Evolutionary conservation across 768 basidiomycete genomes (phyloP).

Genomic region (Boletales sp.): DNA sequence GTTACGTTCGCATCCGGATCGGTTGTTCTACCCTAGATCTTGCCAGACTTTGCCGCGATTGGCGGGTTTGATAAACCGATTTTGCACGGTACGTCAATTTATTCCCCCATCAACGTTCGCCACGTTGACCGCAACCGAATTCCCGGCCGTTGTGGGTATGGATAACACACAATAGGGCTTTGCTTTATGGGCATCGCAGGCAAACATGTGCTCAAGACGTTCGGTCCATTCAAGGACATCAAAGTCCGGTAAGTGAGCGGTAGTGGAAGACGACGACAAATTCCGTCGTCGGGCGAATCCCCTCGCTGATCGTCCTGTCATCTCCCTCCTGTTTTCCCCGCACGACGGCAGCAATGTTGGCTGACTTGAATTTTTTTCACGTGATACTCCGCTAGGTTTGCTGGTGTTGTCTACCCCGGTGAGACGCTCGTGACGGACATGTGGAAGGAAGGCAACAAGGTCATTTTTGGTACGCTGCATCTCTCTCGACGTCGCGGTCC

Average conservation of each 20-base stretch:
- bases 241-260: slow-evolving; percentile 83
- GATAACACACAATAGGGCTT: slow-evolving; percentile 44
- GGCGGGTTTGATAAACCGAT: slow-evolving; percentile 95
- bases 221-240: slow-evolving; percentile 85
- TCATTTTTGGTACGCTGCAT: slow-evolving; percentile 80
- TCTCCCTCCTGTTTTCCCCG: not conserved
- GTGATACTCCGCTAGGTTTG: slow-evolving; percentile 50
- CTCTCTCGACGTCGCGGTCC: not conserved
- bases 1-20: not conserved
- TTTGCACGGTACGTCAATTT: slow-evolving; percentile 49
- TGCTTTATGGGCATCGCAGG: slow-evolving; percentile 92
- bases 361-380: not conserved
- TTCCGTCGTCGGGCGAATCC: too few species aligned
- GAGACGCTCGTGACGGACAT: slow-evolving; percentile 95
- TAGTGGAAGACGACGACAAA: too few species aligned
- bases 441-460: slow-evolving; percentile 94
- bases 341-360: not conserved
- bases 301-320: not conserved
- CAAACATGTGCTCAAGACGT: slow-evolving; percentile 88
- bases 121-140: not conserved
- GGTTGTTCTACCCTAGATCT: slow-evolving; percentile 50
- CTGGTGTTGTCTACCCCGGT: slow-evolving; percentile 90
- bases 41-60: slow-evolving; percentile 89
- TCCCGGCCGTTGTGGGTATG: not conserved
- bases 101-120: not conserved